A percentile compares a stretch with the other conserved stretches of the same genome.
phyloP scores from a whole-genome alignment of 73 alveolate species.

The Uronychia setigera region DNA sequence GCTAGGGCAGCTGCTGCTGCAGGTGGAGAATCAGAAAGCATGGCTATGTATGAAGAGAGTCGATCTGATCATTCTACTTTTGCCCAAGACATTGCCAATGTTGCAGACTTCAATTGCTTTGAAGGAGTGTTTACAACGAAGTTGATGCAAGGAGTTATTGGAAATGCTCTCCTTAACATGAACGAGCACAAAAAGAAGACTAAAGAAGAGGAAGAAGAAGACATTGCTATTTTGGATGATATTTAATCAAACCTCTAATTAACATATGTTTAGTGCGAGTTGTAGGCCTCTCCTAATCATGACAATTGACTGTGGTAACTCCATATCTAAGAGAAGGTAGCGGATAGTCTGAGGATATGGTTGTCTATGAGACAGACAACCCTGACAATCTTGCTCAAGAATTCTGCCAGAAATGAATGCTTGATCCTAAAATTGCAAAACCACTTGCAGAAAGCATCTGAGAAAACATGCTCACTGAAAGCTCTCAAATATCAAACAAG shows the following conservation, averaged over 20 bases:
- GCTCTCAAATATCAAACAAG: background rate
- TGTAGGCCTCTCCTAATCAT: background rate
- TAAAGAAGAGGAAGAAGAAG: slow-evolving; percentile 56
- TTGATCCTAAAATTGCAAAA: background rate
- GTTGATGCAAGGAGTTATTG: slow-evolving; percentile 59
- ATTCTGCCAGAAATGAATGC: background rate
- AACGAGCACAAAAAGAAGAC: slow-evolving; percentile 41
- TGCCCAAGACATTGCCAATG: slow-evolving; percentile 22
- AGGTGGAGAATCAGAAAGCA: slow-evolving; percentile 34
- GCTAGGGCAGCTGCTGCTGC: slow-evolving; percentile 43
- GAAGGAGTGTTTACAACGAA: slow-evolving; percentile 56
- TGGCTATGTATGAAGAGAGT: background rate
- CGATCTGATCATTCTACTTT: background rate
- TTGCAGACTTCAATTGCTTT: slow-evolving; percentile 58
- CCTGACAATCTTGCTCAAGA: background rate
- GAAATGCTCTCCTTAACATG: slow-evolving; percentile 13
- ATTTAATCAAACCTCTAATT: background rate
- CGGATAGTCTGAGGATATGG: background rate
- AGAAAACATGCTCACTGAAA: background rate
- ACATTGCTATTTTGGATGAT: slow-evolving; percentile 24
- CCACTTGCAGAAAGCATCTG: background rate
- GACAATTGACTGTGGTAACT: too few species aligned
- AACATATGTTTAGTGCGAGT: too few species aligned
- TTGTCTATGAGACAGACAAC: background rate
- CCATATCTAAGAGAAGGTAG: too few species aligned